Conservation (phyloP, 495 filamentous ascomycete species). For the Neurospora pannonica region DNA sequence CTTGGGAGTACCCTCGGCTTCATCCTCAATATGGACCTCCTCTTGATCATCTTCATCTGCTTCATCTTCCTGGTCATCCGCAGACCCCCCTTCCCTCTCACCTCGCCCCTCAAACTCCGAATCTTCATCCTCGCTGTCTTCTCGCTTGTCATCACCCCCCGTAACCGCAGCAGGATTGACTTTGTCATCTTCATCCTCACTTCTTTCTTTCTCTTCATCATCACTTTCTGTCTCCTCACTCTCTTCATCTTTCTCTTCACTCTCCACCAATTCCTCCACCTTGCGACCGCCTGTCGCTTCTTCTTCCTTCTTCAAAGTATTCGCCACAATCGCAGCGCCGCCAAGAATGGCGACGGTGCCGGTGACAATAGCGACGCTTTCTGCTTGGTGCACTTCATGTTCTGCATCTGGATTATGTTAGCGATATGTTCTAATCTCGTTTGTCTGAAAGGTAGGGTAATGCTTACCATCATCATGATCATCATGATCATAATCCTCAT, state of each 20-base stretch:
- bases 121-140: conserved; percentile 2
- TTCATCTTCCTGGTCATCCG: neutral
- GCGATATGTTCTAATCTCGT: neutral
- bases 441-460: neutral
- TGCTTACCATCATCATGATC: neutral
- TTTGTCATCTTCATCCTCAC: neutral
- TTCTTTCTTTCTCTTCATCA: neutral
- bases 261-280: neutral
- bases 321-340: neutral
- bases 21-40: neutral
- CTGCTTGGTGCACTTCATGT: neutral
- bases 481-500: neutral
- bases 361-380: neutral
- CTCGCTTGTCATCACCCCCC: neutral
- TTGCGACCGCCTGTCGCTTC: too few species aligned
- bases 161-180: neutral
- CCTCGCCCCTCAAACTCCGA: neutral
- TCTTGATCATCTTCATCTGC: neutral
- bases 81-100: neutral
- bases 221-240: neutral
- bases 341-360: neutral
- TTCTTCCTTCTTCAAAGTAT: neutral
- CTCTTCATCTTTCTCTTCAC: neutral
- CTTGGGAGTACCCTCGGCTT: neutral
- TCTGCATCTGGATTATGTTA: neutral